Evolutionary conservation across 78 protist species (phyloP).

Genomic region (Goniomonas avonlea): DNA sequence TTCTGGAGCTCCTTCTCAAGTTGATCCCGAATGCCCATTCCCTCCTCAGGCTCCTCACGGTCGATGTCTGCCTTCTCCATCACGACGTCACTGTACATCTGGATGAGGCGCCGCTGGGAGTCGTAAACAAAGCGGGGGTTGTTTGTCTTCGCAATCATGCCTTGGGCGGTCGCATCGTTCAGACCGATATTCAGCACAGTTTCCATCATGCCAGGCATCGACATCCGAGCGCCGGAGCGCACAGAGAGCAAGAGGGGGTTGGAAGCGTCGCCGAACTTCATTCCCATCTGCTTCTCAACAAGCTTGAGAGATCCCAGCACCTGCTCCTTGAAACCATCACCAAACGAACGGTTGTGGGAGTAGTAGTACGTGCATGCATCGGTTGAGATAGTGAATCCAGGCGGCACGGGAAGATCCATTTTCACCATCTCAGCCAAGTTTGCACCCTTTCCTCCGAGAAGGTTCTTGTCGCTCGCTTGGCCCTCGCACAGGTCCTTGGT

Average conservation of each 20-base stretch:
- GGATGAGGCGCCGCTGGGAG: constrained; percentile 68
- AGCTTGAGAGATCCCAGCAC: neutral
- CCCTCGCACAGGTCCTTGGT: too few species aligned
- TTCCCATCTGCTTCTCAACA: constrained; percentile 46
- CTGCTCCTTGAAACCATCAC: constrained; percentile 14
- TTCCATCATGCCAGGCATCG: constrained; percentile 72
- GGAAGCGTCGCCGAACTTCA: constrained; percentile 41
- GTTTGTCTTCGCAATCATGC: neutral
- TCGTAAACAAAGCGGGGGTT: constrained; percentile 58
- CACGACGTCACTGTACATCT: constrained; percentile 63
- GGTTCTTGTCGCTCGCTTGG: neutral
- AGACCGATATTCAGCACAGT: constrained; percentile 75
- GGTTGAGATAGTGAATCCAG: constrained; percentile 65
- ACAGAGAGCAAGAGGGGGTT: constrained; percentile 65
- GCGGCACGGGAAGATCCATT: constrained; percentile 65
- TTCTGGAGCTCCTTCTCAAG: constrained; percentile 24
- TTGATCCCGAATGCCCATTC: neutral
- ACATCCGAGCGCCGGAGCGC: constrained; percentile 58
- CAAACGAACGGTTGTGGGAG: neutral
- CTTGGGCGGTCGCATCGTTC: constrained; percentile 25
- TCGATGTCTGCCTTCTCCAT: constrained; percentile 10
- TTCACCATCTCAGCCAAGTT: constrained; percentile 54
- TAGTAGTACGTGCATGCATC: constrained; percentile 7
- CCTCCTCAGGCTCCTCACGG: neutral
- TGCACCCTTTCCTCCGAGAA: constrained; percentile 55